Percentiles rank a stretch among this genome's conserved stretches.
Conservation (phyloP, 768 basidiomycete species). For the Dioszegia hungarica region DNA sequence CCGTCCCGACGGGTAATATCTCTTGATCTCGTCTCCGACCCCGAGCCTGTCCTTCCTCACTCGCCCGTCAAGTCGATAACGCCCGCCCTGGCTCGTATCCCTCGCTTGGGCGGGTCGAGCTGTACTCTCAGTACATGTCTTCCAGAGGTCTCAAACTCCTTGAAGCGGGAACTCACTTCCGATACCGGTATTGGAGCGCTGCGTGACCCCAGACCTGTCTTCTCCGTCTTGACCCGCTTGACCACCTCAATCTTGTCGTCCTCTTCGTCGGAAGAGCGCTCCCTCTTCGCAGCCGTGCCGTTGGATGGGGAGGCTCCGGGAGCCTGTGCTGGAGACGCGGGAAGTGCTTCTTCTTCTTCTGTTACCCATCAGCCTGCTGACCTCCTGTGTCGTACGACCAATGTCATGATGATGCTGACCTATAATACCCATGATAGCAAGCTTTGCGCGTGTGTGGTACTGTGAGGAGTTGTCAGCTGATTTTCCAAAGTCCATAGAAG, state of each 20-base stretch:
- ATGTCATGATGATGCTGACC: neutral
- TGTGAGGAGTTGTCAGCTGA: neutral
- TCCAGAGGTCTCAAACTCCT: neutral
- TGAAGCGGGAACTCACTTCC: neutral
- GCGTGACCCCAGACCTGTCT: neutral
- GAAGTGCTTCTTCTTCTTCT: neutral
- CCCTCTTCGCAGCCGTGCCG: neutral
- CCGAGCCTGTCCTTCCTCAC: too few relatives aligned
- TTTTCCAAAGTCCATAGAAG: too few relatives aligned
- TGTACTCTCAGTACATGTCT: neutral
- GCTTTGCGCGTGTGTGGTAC: neutral
- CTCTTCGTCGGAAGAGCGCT: neutral
- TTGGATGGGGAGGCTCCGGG: neutral
- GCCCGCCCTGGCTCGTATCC: neutral
- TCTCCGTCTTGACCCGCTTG: neutral
- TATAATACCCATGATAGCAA: neutral
- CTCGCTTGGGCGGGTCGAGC: neutral
- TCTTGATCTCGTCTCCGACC: too few relatives aligned
- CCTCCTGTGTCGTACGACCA: too few relatives aligned
- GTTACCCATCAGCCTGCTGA: neutral
- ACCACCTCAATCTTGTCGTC: neutral
- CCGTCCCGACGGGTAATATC: too few relatives aligned
- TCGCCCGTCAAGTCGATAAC: neutral
- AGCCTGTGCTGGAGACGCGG: neutral
- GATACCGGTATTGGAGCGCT: neutral